Evolutionary conservation across 1,139 yeast genomes (phyloP).

Genomic region (Komagataea norvegica): DNA sequence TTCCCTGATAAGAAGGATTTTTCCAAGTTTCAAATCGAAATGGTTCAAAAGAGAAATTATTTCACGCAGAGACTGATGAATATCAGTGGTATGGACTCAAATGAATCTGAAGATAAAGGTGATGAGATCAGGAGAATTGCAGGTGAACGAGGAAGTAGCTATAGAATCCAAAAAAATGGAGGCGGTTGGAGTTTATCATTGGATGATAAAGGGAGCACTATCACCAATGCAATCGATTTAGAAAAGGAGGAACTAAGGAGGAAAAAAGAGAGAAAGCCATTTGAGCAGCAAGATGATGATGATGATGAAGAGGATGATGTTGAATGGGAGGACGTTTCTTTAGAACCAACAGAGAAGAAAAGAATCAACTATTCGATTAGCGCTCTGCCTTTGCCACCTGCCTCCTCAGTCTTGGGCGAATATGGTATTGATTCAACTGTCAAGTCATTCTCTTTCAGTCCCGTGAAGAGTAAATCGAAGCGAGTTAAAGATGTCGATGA

Average conservation of each 20-base stretch:
- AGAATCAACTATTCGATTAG: conserved; percentile 35
- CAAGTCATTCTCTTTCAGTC: conserved; percentile 22
- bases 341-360: conserved; percentile 26
- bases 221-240: conserved; percentile 40
- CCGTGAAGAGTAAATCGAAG: conserved; percentile 14
- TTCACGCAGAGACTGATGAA: conserved; percentile 85
- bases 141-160: conserved; percentile 75
- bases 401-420: conserved; percentile 14
- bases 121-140: conserved; percentile 60
- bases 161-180: conserved; percentile 68
- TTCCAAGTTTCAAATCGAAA: conserved; percentile 86
- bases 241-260: conserved; percentile 27
- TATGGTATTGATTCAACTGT: conserved; percentile 10
- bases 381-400: conserved; percentile 34
- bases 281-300: conserved; percentile 28
- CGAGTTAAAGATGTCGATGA: conserved; percentile 9
- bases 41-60: conserved; percentile 87
- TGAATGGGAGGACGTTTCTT: conserved; percentile 62
- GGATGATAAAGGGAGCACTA: conserved; percentile 37
- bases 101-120: conserved; percentile 60
- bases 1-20: conserved; percentile 88
- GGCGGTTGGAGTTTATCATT: conserved; percentile 87
- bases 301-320: conserved; percentile 38
- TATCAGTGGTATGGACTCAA: conserved; percentile 81
- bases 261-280: conserved; percentile 27